Evolutionary conservation across 805 yeast species (phyloP).

Genomic region (Starmera dryadoides): DNA sequence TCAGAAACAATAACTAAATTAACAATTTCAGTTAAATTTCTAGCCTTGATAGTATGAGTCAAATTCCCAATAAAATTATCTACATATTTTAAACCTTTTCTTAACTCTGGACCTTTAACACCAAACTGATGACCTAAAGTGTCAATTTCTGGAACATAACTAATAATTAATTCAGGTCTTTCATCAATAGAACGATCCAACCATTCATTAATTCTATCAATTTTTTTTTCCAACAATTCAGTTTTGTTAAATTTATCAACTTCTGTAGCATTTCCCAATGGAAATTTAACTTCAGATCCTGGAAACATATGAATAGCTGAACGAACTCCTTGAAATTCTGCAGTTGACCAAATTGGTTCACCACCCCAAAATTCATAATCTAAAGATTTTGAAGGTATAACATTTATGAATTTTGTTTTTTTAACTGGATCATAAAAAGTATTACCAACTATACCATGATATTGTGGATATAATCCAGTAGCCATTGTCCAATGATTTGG

Average conservation of each 20-base stretch:
- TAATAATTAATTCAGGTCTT: constrained; percentile 71
- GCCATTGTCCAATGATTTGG: constrained; percentile 91
- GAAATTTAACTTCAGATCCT: constrained; percentile 71
- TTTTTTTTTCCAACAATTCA: constrained; percentile 52
- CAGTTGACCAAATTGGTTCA: constrained; percentile 83
- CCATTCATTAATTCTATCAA: constrained; percentile 55
- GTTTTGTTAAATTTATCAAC: constrained; percentile 58
- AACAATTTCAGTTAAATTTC: constrained; percentile 59
- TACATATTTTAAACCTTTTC: constrained; percentile 49
- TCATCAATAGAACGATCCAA: constrained; percentile 45
- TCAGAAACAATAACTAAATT: constrained; percentile 80
- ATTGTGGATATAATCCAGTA: constrained; percentile 77
- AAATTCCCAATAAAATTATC: constrained; percentile 56
- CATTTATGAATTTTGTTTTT: constrained; percentile 54
- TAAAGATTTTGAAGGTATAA: constrained; percentile 44
- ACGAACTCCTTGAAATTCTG: constrained; percentile 49
- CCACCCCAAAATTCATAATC: constrained; percentile 81
- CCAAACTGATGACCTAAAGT: constrained; percentile 73
- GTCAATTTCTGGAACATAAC: constrained; percentile 79
- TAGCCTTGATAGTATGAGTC: constrained; percentile 34
- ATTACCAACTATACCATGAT: constrained; percentile 86
- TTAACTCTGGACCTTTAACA: constrained; percentile 50
- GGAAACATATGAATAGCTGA: constrained; percentile 97
- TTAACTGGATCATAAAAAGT: constrained; percentile 60
- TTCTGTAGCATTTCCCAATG: constrained; percentile 39